Conservation (phyloP, 352 stramenopile species). For the Phytophthora pseudosyringae region DNA sequence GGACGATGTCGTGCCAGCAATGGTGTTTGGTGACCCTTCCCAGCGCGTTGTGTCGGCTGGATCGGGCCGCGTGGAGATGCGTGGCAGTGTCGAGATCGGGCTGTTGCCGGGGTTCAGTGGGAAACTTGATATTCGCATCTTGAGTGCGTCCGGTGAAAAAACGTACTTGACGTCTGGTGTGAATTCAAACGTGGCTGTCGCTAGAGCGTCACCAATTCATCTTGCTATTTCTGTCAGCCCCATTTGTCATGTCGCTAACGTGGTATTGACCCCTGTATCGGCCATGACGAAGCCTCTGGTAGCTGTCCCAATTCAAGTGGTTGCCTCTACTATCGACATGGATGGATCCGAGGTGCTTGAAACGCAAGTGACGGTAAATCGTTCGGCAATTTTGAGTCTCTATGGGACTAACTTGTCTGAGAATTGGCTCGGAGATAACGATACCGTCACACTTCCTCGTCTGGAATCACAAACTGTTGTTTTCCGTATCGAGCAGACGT, state of each 20-base stretch:
- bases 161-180: not conserved
- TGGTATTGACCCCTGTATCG: slow-evolving; percentile 29
- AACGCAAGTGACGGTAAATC: slow-evolving; percentile 31
- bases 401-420: slow-evolving; percentile 28
- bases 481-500: slow-evolving; percentile 22
- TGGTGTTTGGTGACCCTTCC: slow-evolving; percentile 6
- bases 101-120: slow-evolving; percentile 31
- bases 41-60: slow-evolving; percentile 18
- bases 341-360: slow-evolving; percentile 38
- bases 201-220: not conserved
- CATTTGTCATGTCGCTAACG: slow-evolving; percentile 34
- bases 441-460: slow-evolving; percentile 17
- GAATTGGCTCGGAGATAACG: slow-evolving; percentile 17
- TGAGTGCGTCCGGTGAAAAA: slow-evolving; percentile 20
- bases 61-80: slow-evolving; percentile 15
- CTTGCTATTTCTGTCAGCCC: slow-evolving; percentile 18
- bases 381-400: slow-evolving; percentile 26
- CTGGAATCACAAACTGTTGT: slow-evolving; percentile 15
- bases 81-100: slow-evolving; percentile 31
- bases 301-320: slow-evolving; percentile 24
- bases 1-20: slow-evolving; percentile 15
- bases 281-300: slow-evolving; percentile 34
- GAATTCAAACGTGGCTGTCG: not conserved
- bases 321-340: slow-evolving; percentile 34
- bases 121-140: slow-evolving; percentile 18